These are phyloP conservation scores for Puccinia polysora DNA, from an alignment of 1,284 basidiomycete species.

Conservation along the genomic window DNA sequence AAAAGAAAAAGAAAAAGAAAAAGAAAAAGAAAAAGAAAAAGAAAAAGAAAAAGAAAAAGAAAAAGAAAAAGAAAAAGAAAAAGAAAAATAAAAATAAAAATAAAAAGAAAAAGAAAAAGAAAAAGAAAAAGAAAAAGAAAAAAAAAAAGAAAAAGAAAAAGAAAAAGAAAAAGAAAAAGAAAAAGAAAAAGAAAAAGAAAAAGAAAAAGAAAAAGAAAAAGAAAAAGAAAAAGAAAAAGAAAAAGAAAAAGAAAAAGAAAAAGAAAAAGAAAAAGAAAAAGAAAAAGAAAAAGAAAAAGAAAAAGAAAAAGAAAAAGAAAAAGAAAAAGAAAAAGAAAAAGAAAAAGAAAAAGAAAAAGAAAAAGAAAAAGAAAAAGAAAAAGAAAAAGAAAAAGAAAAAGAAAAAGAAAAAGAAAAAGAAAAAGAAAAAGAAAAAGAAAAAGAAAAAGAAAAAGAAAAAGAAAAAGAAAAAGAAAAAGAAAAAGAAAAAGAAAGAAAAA, in stretches of 20 bases:
- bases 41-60: not conserved
- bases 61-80: not conserved
- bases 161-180: slow-evolving; percentile 50
- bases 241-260: not conserved
- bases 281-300: not conserved
- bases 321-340: not conserved
- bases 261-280: not conserved
- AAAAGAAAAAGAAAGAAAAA: too few species aligned
- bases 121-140: not conserved
- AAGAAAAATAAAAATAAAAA: not conserved
- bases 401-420: not conserved
- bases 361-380: not conserved
- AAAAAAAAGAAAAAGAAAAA: slow-evolving; percentile 43
- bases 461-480: slow-evolving; percentile 52
- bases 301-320: not conserved
- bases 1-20: not conserved
- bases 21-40: not conserved
- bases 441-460: slow-evolving; percentile 52
- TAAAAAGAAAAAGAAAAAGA: not conserved
- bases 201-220: too few species aligned
- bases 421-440: slow-evolving; percentile 48
- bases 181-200: slow-evolving; percentile 52
- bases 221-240: too few species aligned
- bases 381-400: not conserved
- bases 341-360: not conserved